Evolutionary conservation across 176 grass and related monocot genomes (phyloP), one percentile per base, ranked within the genome.

Genomic region (Avena insularis): DNA sequence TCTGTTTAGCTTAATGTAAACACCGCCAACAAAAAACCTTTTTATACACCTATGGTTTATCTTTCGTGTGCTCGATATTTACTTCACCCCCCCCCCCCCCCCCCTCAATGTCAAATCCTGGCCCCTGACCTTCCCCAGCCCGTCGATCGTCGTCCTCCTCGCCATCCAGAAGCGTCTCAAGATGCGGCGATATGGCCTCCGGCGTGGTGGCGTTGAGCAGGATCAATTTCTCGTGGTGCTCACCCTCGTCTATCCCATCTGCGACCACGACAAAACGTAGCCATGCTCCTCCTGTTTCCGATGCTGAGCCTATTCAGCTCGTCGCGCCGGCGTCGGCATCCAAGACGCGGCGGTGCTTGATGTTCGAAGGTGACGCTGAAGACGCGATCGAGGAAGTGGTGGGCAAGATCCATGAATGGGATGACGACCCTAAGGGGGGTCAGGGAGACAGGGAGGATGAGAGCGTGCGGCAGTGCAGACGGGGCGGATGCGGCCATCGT

Each of bases 341-440:
- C 33, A 45, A 10, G 35, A 88, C 48, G 13, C 87, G 79, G 58
- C 59, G 58, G 59, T 88, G 86, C 70, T 82, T 88, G 79, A 75
- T 87, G 86, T 87, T 87, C 70, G 86, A 87, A 87, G 47, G 69
- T 89, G 57, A 93, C 86, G 56, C 83, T 59, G 87, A 93, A 93
- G 85, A 89, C 87, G 21, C 45, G 16, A 83, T 85, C 73, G 53
- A 93, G 75, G 77, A 96, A 89, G 49, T 55, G 77, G 87, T 92
- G 65, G 23, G 87, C 83, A 43, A 91, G 90, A 57, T 84, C 89
- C 87, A 94, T 83, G 71, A 91, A 47, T 61, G 84, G 90, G 55
- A 92, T 89, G 62, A 94, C 85, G 54, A 77, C 92, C 90, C 63
- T 92, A 87, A 9, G 54, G 70, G 20, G 90, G 92, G 69, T 68